Conservation (phyloP, 257 asterid species). For the Nicotiana undulata region DNA sequence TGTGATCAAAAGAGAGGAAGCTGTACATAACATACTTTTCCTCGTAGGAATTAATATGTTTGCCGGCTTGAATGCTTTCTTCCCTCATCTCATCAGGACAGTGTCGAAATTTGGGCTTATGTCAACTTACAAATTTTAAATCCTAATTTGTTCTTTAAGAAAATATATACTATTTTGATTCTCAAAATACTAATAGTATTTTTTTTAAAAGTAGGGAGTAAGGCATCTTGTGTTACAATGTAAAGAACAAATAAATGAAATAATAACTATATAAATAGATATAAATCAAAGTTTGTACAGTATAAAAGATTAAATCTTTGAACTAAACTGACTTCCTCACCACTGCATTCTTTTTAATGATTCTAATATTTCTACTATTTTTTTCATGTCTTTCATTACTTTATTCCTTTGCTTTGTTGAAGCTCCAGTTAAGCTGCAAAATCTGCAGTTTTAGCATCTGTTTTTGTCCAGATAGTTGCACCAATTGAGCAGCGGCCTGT, state of each 20-base stretch:
- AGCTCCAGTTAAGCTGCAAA: too few relatives aligned
- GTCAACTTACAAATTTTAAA: too few relatives aligned
- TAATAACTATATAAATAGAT: too few relatives aligned
- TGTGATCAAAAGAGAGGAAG: slow-evolving; percentile 64
- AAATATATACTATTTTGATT: too few relatives aligned
- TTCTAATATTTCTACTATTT: background rate
- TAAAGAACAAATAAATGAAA: background rate
- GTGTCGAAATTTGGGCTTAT: background rate
- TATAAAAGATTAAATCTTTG: background rate
- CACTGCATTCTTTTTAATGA: background rate
- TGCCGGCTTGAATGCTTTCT: background rate
- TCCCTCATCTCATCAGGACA: background rate
- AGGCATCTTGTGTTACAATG: slow-evolving; percentile 9
- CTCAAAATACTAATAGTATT: too few relatives aligned
- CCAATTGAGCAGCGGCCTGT: too few relatives aligned
- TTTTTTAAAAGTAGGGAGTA: too few relatives aligned
- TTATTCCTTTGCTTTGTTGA: background rate
- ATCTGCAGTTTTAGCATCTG: too few relatives aligned
- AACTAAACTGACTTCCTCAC: background rate
- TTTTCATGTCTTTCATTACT: background rate
- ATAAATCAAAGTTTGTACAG: too few relatives aligned
- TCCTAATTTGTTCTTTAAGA: too few relatives aligned
- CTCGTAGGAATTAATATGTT: slow-evolving; percentile 34
- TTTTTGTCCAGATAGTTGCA: too few relatives aligned
- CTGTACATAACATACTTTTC: slow-evolving; percentile 69